These are phyloP conservation scores for Waltiozyma sp. DNA, from an alignment of 1,139 yeast genomes.

Conservation along the genomic window DNA sequence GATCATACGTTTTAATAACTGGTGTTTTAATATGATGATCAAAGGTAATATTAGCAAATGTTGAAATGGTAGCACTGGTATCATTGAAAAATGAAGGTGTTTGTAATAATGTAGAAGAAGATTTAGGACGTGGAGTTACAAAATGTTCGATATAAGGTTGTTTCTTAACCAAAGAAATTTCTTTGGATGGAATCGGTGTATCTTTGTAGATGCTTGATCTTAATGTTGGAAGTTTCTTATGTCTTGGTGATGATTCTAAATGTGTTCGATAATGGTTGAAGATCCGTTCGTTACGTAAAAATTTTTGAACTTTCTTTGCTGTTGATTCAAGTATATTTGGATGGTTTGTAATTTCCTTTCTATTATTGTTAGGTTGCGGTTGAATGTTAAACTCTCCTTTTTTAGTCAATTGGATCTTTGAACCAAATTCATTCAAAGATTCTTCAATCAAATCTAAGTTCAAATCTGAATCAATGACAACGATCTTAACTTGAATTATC, in stretches of 20 bases:
- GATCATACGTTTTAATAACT: constrained; percentile 11
- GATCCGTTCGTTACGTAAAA: constrained; percentile 1
- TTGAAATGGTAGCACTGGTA: constrained; percentile 14
- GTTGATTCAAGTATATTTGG: neutral
- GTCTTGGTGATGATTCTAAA: constrained; percentile 12
- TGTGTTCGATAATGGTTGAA: constrained; percentile 5
- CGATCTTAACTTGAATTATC: constrained; percentile 7
- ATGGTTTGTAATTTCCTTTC: constrained; percentile 3
- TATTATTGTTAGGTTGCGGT: too few species aligned
- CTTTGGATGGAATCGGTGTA: neutral
- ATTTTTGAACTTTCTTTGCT: neutral
- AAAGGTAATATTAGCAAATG: constrained; percentile 17
- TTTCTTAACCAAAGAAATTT: neutral
- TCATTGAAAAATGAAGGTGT: constrained; percentile 16
- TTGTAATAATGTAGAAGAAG: constrained; percentile 17
- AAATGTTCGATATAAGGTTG: constrained; percentile 1
- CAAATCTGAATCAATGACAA: constrained; percentile 12
- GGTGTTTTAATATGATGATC: constrained; percentile 12
- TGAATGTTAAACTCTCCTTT: constrained; percentile 14
- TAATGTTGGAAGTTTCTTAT: constrained; percentile 6
- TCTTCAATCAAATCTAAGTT: constrained; percentile 10
- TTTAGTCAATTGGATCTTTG: constrained; percentile 7
- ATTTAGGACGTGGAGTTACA: constrained; percentile 19
- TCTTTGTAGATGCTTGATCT: constrained; percentile 5
- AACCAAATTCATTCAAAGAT: constrained; percentile 5